Evolutionary conservation across 306 rosid genomes (phyloP).

Genomic region (Luffa acutangula): DNA sequence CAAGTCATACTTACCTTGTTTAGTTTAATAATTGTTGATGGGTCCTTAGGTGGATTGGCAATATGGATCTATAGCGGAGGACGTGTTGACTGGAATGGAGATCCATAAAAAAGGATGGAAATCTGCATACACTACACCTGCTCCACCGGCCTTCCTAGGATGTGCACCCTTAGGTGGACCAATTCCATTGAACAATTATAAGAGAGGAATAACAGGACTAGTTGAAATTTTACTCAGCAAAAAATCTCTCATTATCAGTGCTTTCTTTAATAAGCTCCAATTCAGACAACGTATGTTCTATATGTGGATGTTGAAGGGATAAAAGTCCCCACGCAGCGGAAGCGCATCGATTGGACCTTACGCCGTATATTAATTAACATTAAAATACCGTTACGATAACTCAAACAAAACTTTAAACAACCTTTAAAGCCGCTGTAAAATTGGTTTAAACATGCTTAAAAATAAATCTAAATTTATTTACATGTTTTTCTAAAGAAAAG

Average conservation of each 20-base stretch:
- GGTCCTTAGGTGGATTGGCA: conserved; percentile 20
- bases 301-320: conserved; percentile 32
- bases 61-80: conserved; percentile 25
- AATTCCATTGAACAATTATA: conserved; percentile 34
- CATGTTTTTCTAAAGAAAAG: too few species aligned
- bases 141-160: conserved; percentile 46
- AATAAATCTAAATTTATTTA: too few species aligned
- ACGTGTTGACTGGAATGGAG: conserved; percentile 22
- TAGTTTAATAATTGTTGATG: background rate
- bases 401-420: too few species aligned
- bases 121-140: conserved; percentile 9
- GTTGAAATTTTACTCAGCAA: conserved; percentile 39
- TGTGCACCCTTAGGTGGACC: conserved; percentile 45
- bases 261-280: conserved; percentile 29
- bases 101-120: conserved; percentile 26
- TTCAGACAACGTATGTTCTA: conserved; percentile 36
- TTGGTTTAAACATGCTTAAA: too few species aligned
- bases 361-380: too few species aligned
- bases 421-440: too few species aligned
- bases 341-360: too few species aligned
- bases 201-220: conserved; percentile 56
- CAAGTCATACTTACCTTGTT: background rate
- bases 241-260: conserved; percentile 30
- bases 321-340: too few species aligned
- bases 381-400: too few species aligned